A percentile compares a stretch with the other conserved stretches of the same genome.
Evolutionary conservation across 2,329 filamentous ascomycete species (phyloP).

Genomic region (Diplodia sapinea): DNA sequence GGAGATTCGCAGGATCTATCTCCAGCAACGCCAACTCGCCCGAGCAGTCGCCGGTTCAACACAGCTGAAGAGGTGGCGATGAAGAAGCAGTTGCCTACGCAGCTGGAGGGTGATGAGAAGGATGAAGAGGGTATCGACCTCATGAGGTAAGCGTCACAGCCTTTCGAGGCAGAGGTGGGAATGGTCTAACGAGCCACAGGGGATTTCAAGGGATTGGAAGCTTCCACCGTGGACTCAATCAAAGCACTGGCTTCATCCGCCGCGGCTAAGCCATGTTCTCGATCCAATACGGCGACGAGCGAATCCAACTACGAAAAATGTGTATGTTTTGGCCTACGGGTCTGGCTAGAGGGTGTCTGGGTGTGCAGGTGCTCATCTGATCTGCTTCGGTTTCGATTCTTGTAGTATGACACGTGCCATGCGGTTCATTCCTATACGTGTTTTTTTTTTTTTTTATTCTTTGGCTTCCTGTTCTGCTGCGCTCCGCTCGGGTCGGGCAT

Average conservation of each 20-base stretch:
- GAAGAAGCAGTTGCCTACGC: conserved; percentile 32
- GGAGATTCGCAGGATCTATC: conserved; percentile 29
- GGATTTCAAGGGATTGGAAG: conserved; percentile 58
- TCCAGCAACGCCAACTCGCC: conserved; percentile 28
- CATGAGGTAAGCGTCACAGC: conserved; percentile 50
- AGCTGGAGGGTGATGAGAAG: conserved; percentile 45
- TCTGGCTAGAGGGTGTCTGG: conserved; percentile 15
- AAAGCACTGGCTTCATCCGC: conserved; percentile 29
- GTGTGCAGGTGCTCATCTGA: not conserved
- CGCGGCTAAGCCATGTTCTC: conserved; percentile 10
- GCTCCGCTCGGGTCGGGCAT: conserved; percentile 7
- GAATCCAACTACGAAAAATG: not conserved
- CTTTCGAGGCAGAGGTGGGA: not conserved
- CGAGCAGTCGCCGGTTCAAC: conserved; percentile 31
- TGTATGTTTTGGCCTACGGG: conserved; percentile 1
- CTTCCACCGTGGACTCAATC: conserved; percentile 45
- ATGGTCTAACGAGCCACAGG: conserved; percentile 38
- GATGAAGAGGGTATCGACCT: conserved; percentile 57
- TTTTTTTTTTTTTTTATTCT: not conserved
- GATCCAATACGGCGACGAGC: not conserved
- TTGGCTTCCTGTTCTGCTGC: not conserved
- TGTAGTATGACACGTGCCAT: conserved; percentile 7
- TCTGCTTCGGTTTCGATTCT: not conserved
- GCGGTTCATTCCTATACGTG: not conserved
- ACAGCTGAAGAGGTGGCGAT: conserved; percentile 28